Evolutionary conservation across 2,329 filamentous ascomycete genomes (phyloP), one percentile per base, ranked within the genome.

Genomic region (Neonectria sp.): DNA sequence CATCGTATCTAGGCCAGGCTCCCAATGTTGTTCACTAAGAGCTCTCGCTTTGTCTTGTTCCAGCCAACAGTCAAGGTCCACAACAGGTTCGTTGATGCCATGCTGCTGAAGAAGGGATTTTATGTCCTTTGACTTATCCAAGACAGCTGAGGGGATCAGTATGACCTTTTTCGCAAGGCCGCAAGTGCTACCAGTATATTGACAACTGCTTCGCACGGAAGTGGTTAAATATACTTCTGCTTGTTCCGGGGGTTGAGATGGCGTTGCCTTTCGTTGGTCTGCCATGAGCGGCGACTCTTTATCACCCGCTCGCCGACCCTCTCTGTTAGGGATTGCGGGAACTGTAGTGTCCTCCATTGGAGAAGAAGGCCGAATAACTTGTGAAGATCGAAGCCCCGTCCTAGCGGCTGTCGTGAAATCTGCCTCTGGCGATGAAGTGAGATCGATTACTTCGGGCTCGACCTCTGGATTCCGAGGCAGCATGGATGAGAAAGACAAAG

Each of bases 131-230:
- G 78, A 77, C 11, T 78, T 78, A 3, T 73, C 64, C 13, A 82
- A 73, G 17, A 87, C 80, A 56, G 80, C 83, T 0, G 82, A 82
- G 0, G 84, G 79, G 2, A 88, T 73, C 2, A 88, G 68, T 35
- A 88, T 70, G 0, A 76, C 73, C 40, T 70, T 79, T 17, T 75
- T 77, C 0, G 74, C 70, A 25, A 89, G 71, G 1, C 76, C 73
- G 65, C 86, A 88, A 9, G 75, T 61, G 0, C 70, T 48, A 5
- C 77, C 76, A 9, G 75, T 77, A 40, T 79, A 77, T 1, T 68
- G 67, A 65, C 85, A 87, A 15, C 13, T 40, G 15, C 12, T 55
- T 52, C 53, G 48, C 7, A 17, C 31, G 4, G 35, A 15, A 27
- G 4, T 4, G 6, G 45, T 29, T 6, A 8, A 49, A 24, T 31